These are phyloP conservation scores for Venturia effusa DNA, from an alignment of 2,329 filamentous ascomycete genomes.

Conservation along the genomic window DNA sequence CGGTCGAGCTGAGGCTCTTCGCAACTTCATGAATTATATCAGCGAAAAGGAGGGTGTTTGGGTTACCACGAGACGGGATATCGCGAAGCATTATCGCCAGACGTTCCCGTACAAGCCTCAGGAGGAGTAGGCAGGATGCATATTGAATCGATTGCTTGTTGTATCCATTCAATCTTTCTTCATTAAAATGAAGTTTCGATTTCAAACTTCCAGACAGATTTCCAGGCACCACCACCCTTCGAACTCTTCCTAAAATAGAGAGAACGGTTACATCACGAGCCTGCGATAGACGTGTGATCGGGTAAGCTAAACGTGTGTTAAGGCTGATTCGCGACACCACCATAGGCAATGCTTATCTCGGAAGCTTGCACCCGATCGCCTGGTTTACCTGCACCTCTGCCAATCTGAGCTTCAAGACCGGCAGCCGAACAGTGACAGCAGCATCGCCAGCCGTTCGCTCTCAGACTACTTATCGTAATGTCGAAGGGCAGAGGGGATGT, in stretches of 20 bases:
- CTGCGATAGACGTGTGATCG: not conserved
- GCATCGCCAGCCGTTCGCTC: too few relatives aligned
- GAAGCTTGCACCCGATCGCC: not conserved
- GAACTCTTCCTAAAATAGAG: not conserved
- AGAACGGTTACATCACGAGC: too few relatives aligned
- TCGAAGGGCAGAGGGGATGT: too few relatives aligned
- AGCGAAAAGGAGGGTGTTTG: slow-evolving; percentile 41
- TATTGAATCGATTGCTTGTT: too few relatives aligned
- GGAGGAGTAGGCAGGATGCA: not conserved
- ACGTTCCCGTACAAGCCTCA: slow-evolving; percentile 28
- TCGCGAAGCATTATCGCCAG: slow-evolving; percentile 38
- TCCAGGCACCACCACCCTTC: too few relatives aligned
- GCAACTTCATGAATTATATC: slow-evolving; percentile 45
- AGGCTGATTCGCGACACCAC: not conserved
- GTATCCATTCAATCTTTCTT: too few relatives aligned
- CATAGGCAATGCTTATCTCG: not conserved
- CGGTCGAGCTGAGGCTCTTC: slow-evolving; percentile 39
- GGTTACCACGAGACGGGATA: slow-evolving; percentile 43
- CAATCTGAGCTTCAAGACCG: not conserved
- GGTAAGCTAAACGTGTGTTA: not conserved
- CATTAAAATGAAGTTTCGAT: too few relatives aligned
- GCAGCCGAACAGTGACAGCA: not conserved
- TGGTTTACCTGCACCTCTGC: not conserved
- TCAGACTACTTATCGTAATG: too few relatives aligned
- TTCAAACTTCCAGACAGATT: too few relatives aligned